These are phyloP conservation scores for Usnea hakonensis DNA, from an alignment of 495 filamentous ascomycete genomes.

Conservation along the genomic window DNA sequence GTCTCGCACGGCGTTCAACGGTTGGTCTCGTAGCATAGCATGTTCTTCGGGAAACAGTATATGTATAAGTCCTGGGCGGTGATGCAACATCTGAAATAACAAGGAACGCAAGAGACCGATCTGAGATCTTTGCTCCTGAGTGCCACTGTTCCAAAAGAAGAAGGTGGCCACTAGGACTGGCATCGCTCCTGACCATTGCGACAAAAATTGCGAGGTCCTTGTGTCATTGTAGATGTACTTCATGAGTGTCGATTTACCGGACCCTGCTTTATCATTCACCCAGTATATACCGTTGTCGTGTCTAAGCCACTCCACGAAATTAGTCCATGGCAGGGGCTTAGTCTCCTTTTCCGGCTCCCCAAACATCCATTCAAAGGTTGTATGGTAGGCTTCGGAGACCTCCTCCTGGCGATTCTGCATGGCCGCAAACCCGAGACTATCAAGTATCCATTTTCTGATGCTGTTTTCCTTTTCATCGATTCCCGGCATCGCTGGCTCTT, in stretches of 20 bases:
- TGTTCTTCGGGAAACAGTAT: conserved; percentile 11
- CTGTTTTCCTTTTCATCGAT: not conserved
- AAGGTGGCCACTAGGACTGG: conserved; percentile 31
- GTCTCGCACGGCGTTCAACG: not conserved
- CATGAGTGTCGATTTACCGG: conserved; percentile 40
- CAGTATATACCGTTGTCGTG: conserved; percentile 28
- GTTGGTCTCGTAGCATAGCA: not conserved
- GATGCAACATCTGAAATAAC: conserved; percentile 32
- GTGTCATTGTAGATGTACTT: conserved; percentile 29
- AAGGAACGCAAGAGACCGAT: conserved; percentile 36
- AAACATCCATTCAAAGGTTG: conserved; percentile 28
- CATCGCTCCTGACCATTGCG: conserved; percentile 27
- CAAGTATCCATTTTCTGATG: not conserved
- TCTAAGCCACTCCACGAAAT: conserved; percentile 26
- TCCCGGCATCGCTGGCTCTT: not conserved
- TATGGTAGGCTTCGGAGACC: conserved; percentile 16
- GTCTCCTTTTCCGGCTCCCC: not conserved
- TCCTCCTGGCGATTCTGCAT: not conserved
- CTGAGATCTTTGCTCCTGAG: conserved; percentile 32
- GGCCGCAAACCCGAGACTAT: not conserved
- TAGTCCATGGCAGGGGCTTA: conserved; percentile 11
- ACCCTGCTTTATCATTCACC: conserved; percentile 35
- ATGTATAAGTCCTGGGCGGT: conserved; percentile 28
- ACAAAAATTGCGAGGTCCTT: conserved; percentile 17
- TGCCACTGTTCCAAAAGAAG: conserved; percentile 41